Base-by-base conservation (phyloP, 1,139 yeast genomes). In the Geotrichum macrosporum region DNA sequence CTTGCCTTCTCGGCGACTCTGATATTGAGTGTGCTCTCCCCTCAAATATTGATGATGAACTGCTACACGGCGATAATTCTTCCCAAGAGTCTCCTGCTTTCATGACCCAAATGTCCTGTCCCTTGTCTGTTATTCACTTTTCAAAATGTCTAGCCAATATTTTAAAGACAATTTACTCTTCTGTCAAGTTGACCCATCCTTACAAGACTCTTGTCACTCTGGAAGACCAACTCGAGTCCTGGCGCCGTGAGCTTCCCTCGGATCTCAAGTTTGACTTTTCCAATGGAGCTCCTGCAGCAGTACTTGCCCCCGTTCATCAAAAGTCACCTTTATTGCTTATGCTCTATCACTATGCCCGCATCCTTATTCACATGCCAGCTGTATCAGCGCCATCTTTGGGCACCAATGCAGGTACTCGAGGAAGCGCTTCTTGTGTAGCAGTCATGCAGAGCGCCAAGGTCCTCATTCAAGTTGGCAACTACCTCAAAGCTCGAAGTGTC, bases 1-100 rank as follows among this genome's bases (percentile, higher is more conserved):
- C 95, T 4, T 70, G 95, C 53, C 66, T 86, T 44, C 65, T 87
- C 35, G 82, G 83, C 58, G 95, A 85, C 62, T 77, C 78, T 58
- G 94, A 85, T 61, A 79, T 86, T 44, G 94, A 86, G 63, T 86
- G 95, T 70, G 89, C 92, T 1, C 67, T 84, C 59, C 95, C 96
- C 1, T 77, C 83, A 41, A 73, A 82, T 22, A 78, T 82, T 46
- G 80, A 78, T 53, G 74, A 73, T 47, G 63, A 58, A 40, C 61
- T 55, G 46, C 42, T 47, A 8, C 52, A 50, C 42, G 81, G 80
- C 57, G 88, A 81, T 4, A 70, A 77, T 39, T 78, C 89, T 0
- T 70, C 84, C 50, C 47, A 39, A 12, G 44, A 29, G 5, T 16
- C n/a, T n/a, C n/a, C 37, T 18, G 42, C 29, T n/a, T 27, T 16